Evolutionary conservation across 257 asterid species (phyloP).

Genomic region (Scutellaria baicalensis): DNA sequence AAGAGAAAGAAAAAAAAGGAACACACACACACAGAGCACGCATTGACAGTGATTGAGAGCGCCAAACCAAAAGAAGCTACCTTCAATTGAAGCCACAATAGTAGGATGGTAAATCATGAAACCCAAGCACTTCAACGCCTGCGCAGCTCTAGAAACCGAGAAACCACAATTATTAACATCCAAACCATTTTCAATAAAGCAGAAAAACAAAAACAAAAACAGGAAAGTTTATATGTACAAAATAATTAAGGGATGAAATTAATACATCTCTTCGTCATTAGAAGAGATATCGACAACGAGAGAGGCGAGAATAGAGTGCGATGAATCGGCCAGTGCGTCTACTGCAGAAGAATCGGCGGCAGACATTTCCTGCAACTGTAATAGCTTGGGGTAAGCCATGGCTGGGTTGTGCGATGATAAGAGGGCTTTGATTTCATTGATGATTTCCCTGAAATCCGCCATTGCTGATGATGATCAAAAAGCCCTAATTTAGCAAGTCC

Average conservation of each 20-base stretch:
- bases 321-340: constrained; percentile 40
- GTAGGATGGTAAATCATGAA: constrained; percentile 77
- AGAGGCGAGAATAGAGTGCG: constrained; percentile 24
- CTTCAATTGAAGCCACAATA: constrained; percentile 40
- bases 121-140: constrained; percentile 84
- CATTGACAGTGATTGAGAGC: background rate
- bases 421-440: constrained; percentile 43
- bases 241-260: background rate
- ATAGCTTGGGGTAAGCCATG: constrained; percentile 44
- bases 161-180: background rate
- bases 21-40: no score
- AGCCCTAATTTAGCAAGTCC: constrained; percentile 22
- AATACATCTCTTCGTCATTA: constrained; percentile 62
- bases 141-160: constrained; percentile 47
- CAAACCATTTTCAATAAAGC: background rate
- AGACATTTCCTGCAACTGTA: constrained; percentile 48
- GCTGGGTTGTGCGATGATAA: constrained; percentile 31
- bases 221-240: background rate
- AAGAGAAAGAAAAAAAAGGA: no score
- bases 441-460: constrained; percentile 32
- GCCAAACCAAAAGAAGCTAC: constrained; percentile 23
- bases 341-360: constrained; percentile 38
- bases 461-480: constrained; percentile 15
- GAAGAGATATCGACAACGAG: constrained; percentile 29
- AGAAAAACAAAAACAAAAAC: background rate